Base-by-base conservation (phyloP, 805 yeast genomes). In the Starmerella kuoi region DNA sequence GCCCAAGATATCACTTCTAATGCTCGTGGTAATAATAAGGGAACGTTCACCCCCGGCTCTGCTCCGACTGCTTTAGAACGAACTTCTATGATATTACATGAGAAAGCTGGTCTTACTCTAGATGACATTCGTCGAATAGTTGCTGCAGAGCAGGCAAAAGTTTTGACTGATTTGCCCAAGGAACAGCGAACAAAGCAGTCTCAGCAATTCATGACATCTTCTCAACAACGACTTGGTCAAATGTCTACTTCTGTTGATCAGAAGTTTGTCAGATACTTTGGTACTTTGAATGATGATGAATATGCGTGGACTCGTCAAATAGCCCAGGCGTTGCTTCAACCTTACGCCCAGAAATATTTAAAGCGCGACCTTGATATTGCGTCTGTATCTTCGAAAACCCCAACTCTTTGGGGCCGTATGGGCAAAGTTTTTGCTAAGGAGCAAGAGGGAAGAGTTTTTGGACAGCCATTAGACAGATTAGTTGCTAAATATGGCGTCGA, bases 81-180 rank as follows among this genome's bases (percentile, higher is more conserved):
- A 2, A 77, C 87, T 0, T 72, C 85, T 1, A 79, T 74, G 50
- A 67, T 83, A 37, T 70, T 86, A 41, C 75, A 79, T 54, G 81
- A 76, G 55, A 93, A 88, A 52, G 83, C 81, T 52, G 79, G 88
- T 0, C 70, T 91, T 40, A 88, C 96, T 0, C 70, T 91, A 53
- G 97, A 91, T 61, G 99, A 91, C 61, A 91, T 91, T 53, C 95
- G 97, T 6, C 71, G 97, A 50, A 88, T 91, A 56, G 96, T 91
- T 6, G 94, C 96, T 2, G 88, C 94, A 8, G 96, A 91, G 55
- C 95, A 88, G 60, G 95, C 97, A 0, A 38, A 33, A n/a, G 17
- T 31, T 7, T 18, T 31, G 8, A 35, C 40, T 4, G 42, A 40
- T 5, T 12, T 25, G 3, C 35, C 38, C 20, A 30, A 25, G 22